phyloP scores from a whole-genome alignment of 192 early-diverging fungal genomes.

The Gorgonomyces haynaldii region DNA sequence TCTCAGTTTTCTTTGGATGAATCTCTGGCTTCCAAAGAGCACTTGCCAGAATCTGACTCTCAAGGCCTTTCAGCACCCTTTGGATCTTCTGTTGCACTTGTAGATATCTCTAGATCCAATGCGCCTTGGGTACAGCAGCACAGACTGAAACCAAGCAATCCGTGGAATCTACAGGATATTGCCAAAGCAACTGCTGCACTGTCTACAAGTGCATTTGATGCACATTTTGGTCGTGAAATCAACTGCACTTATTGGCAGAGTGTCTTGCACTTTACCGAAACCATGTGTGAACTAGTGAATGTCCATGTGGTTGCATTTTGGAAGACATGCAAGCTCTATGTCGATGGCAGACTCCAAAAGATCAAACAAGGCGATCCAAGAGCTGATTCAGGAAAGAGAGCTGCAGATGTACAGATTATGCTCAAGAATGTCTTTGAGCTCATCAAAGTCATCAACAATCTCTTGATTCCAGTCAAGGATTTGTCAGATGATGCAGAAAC shows the following conservation, averaged over 20 bases:
- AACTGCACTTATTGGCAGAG: slow-evolving; percentile 65
- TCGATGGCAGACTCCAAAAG: slow-evolving; percentile 72
- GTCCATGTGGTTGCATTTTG: slow-evolving; percentile 83
- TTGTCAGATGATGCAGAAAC: too few relatives aligned
- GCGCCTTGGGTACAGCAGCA: too few relatives aligned
- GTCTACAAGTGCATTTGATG: not conserved
- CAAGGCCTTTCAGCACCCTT: too few relatives aligned
- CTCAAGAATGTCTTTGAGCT: slow-evolving; percentile 6
- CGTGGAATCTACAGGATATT: slow-evolving; percentile 6
- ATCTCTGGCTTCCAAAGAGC: too few relatives aligned
- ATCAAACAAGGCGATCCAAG: slow-evolving; percentile 7
- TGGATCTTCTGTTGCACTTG: too few relatives aligned
- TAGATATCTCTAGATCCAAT: too few relatives aligned
- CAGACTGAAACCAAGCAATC: not conserved
- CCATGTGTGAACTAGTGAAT: slow-evolving; percentile 62
- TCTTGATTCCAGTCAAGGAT: slow-evolving; percentile 1
- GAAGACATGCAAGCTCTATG: slow-evolving; percentile 75
- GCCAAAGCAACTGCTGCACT: slow-evolving; percentile 4
- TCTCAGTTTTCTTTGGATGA: too few relatives aligned
- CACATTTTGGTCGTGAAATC: slow-evolving; percentile 38
- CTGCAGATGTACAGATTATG: slow-evolving; percentile 2
- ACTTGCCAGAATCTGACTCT: too few relatives aligned
- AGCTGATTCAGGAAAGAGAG: not conserved
- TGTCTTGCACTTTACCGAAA: slow-evolving; percentile 54
- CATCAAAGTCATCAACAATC: not conserved